These are phyloP conservation scores for Lanmaoa rubissima DNA, from an alignment of 768 basidiomycete species.

Conservation along the genomic window DNA sequence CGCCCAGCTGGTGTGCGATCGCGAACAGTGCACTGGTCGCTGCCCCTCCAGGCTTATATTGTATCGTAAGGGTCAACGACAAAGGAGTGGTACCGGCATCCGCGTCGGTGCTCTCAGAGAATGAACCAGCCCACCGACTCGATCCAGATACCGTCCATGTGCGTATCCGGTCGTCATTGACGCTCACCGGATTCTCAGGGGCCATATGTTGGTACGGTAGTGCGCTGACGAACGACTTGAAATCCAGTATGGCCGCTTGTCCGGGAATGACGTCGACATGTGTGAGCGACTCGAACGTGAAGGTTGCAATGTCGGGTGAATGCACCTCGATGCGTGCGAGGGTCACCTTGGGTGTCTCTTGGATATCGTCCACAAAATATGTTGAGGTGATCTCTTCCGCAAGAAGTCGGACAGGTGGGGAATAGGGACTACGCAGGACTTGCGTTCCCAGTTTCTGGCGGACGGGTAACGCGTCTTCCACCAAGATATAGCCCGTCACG, in stretches of 20 bases:
- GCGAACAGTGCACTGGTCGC: conserved; percentile 55
- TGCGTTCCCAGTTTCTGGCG: conserved; percentile 41
- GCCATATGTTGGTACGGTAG: conserved; percentile 56
- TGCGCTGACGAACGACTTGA: conserved; percentile 49
- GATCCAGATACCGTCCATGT: conserved; percentile 59
- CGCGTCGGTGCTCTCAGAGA: background rate
- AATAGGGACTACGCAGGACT: conserved; percentile 48
- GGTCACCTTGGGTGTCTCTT: conserved; percentile 17
- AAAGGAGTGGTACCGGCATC: background rate
- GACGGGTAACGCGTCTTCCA: conserved; percentile 54
- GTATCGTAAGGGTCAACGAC: conserved; percentile 51
- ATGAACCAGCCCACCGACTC: conserved; percentile 15
- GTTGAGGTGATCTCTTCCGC: conserved; percentile 43
- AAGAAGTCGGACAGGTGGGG: conserved; percentile 56
- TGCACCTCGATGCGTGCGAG: conserved; percentile 45
- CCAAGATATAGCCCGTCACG: conserved; percentile 52
- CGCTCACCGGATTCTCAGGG: conserved; percentile 41
- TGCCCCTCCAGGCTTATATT: conserved; percentile 51
- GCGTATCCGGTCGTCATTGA: conserved; percentile 64
- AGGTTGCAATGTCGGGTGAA: conserved; percentile 49
- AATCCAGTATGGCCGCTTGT: conserved; percentile 56
- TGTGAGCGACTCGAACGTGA: conserved; percentile 44
- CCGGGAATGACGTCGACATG: conserved; percentile 41
- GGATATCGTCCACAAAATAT: conserved; percentile 28
- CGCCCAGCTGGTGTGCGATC: conserved; percentile 43